Conservation (phyloP, 2,329 filamentous ascomycete genomes). For the Cordyceps sp. region DNA sequence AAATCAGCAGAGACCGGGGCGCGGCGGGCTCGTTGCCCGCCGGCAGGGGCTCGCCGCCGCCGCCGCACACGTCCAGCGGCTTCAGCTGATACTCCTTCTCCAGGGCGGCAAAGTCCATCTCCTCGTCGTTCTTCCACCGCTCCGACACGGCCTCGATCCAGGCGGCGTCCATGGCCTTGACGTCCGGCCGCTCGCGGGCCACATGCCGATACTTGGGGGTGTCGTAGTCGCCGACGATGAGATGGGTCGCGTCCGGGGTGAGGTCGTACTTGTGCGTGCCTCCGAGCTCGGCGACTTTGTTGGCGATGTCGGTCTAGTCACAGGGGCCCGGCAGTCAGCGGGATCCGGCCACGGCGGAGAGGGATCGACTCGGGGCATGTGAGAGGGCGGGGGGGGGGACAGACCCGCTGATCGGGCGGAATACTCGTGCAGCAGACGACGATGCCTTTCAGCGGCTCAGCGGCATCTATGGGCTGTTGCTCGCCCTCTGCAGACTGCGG, state of each 20-base stretch:
- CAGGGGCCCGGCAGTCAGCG: background rate
- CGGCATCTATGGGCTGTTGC: conserved; percentile 30
- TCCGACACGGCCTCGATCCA: conserved; percentile 73
- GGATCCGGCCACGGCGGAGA: too few species aligned
- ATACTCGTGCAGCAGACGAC: conserved; percentile 83
- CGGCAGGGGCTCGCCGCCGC: conserved; percentile 21
- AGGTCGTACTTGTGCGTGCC: conserved; percentile 79
- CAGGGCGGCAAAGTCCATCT: conserved; percentile 53
- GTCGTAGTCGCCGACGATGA: conserved; percentile 76
- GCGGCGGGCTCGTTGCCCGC: conserved; percentile 8
- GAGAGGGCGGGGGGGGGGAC: conserved; percentile 10
- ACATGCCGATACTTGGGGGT: conserved; percentile 95
- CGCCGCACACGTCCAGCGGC: conserved; percentile 39
- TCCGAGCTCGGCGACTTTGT: conserved; percentile 63
- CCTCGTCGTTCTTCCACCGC: conserved; percentile 68
- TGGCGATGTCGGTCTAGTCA: conserved; percentile 35
- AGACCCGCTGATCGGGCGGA: conserved; percentile 59
- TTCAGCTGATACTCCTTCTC: conserved; percentile 50
- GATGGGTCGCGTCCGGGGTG: conserved; percentile 89
- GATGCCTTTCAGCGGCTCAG: conserved; percentile 51
- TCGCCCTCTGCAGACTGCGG: conserved; percentile 9
- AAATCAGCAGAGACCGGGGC: conserved; percentile 29
- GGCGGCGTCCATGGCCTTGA: conserved; percentile 63
- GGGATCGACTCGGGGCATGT: background rate
- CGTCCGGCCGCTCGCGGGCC: conserved; percentile 72